These are phyloP conservation scores for Debaryomyces psychrophilus DNA, from an alignment of 1,139 yeast species.

Conservation along the genomic window DNA sequence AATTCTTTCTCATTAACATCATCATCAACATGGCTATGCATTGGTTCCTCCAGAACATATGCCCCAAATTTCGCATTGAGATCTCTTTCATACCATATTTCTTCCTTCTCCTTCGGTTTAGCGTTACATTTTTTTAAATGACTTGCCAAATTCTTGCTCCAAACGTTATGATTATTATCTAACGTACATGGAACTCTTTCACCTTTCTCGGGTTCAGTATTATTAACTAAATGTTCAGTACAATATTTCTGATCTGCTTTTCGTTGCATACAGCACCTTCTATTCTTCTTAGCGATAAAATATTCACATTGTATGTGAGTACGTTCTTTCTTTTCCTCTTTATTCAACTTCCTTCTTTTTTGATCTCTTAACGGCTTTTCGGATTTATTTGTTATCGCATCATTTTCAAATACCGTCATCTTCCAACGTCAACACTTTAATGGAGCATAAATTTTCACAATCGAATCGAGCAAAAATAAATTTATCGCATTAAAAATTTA, in stretches of 20 bases:
- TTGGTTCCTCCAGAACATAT: conserved; percentile 19
- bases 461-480: conserved; percentile 12
- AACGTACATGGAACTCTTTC: conserved; percentile 74
- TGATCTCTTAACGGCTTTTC: background rate
- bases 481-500: conserved; percentile 6
- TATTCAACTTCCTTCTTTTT: conserved; percentile 15
- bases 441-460: conserved; percentile 13
- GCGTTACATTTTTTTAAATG: conserved; percentile 71
- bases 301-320: conserved; percentile 45
- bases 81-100: conserved; percentile 48
- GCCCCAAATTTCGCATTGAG: conserved; percentile 31
- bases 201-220: conserved; percentile 18
- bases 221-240: conserved; percentile 57
- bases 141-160: conserved; percentile 55
- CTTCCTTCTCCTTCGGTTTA: conserved; percentile 31
- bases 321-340: conserved; percentile 5
- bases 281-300: conserved; percentile 48
- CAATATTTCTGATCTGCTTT: conserved; percentile 55
- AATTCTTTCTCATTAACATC: conserved; percentile 18
- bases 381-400: background rate
- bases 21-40: conserved; percentile 16
- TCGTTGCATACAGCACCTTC: conserved; percentile 66
- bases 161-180: conserved; percentile 74
- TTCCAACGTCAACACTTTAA: background rate
- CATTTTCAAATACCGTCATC: background rate